phyloP scores from a whole-genome alignment of 139 green algal genomes.

The Chlorella sorokiniana region DNA sequence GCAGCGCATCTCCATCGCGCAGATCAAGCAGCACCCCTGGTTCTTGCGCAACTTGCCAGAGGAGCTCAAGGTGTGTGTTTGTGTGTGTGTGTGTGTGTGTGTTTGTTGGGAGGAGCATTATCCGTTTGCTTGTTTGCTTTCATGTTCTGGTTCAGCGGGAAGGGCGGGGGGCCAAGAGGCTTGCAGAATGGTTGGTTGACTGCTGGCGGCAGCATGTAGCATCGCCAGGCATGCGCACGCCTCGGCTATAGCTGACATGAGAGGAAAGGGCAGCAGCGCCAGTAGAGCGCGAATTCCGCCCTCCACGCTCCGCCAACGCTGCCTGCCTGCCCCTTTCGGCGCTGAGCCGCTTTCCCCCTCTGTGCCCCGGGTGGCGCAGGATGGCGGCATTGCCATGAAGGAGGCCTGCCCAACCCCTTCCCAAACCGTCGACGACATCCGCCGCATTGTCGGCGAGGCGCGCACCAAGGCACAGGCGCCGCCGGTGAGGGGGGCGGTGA shows the following conservation, averaged over 20 bases:
- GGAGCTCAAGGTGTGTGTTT: constrained; percentile 73
- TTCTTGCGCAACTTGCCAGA: constrained; percentile 90
- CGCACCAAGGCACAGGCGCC: constrained; percentile 42
- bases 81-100: background rate
- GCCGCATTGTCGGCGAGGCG: constrained; percentile 50
- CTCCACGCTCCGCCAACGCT: too few relatives aligned
- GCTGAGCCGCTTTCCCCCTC: background rate
- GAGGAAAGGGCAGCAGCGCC: background rate
- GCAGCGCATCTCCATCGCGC: constrained; percentile 80
- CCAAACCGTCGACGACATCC: constrained; percentile 65
- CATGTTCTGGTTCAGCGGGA: too few relatives aligned
- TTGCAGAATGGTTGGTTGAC: background rate
- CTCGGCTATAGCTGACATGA: too few relatives aligned
- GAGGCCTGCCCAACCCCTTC: constrained; percentile 22
- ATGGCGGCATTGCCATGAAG: constrained; percentile 41
- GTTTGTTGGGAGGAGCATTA: background rate
- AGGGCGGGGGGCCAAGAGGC: too few relatives aligned
- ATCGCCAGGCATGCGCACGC: too few relatives aligned
- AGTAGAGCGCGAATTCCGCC: background rate
- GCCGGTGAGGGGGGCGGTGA: background rate
- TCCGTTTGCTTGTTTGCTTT: too few relatives aligned
- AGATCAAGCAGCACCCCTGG: constrained; percentile 92
- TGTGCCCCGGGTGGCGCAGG: too few relatives aligned
- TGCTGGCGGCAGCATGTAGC: too few relatives aligned
- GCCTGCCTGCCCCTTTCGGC: background rate